A percentile compares a stretch with the other conserved stretches of the same genome.
Conservation (phyloP, 192 early-diverging fungal genomes). For the Coemansia erecta region DNA sequence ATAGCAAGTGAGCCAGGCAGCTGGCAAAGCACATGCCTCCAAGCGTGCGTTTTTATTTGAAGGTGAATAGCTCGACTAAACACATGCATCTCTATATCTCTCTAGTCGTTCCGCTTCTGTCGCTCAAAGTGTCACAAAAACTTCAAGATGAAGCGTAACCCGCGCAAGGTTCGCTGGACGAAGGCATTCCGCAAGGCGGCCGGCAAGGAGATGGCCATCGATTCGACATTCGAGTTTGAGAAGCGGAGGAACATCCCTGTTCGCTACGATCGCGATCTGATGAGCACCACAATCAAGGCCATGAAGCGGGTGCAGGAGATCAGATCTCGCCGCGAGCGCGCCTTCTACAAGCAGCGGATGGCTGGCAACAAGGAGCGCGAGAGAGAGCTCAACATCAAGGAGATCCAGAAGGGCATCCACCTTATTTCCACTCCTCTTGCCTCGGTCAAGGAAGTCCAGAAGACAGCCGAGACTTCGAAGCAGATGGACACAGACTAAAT, state of each 20-base stretch:
- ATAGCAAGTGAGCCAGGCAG: not conserved
- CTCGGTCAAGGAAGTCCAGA: conserved; percentile 43
- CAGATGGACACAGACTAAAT: conserved; percentile 51
- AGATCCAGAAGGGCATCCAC: conserved; percentile 86
- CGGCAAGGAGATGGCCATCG: conserved; percentile 99
- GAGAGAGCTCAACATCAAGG: conserved; percentile 67
- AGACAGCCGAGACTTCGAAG: conserved; percentile 41
- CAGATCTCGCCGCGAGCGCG: conserved; percentile 86
- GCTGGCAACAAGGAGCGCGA: conserved; percentile 82
- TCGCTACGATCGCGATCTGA: conserved; percentile 94
- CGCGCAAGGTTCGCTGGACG: conserved; percentile 98
- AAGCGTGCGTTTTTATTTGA: too few species aligned
- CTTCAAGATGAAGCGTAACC: conserved; percentile 99
- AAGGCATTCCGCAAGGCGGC: conserved; percentile 99
- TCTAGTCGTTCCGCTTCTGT: conserved; percentile 88
- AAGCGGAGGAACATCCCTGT: conserved; percentile 98
- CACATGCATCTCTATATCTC: not conserved
- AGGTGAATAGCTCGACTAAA: too few species aligned
- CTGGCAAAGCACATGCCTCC: not conserved
- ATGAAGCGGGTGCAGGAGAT: conserved; percentile 98
- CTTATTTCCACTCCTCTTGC: conserved; percentile 58
- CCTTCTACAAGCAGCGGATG: conserved; percentile 91
- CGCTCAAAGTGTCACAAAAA: conserved; percentile 99
- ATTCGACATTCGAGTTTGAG: conserved; percentile 97
- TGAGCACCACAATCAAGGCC: conserved; percentile 96